phyloP scores from a whole-genome alignment of 108 stramenopile genomes.

The Nitzschia sp. region DNA sequence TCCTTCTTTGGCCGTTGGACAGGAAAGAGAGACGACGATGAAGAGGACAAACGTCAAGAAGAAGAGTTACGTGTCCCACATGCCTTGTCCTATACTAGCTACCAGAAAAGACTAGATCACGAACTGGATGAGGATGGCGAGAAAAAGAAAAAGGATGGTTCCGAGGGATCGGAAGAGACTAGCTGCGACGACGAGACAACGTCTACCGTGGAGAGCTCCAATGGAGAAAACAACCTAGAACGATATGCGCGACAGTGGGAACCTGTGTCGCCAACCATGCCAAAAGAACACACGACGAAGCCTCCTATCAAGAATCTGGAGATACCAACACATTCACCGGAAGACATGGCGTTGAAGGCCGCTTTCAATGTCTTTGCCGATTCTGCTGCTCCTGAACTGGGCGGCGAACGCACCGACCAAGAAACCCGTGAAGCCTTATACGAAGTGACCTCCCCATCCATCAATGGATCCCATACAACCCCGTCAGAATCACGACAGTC shows the following conservation, averaged over 20 bases:
- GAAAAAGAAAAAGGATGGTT: background rate
- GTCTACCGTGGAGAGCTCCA: background rate
- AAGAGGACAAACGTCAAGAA: constrained; percentile 17
- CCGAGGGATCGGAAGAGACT: background rate
- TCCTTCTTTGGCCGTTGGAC: constrained; percentile 9
- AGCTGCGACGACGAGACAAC: background rate
- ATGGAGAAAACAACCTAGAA: background rate
- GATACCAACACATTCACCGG: constrained; percentile 5
- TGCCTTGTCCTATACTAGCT: constrained; percentile 17
- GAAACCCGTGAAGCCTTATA: constrained; percentile 5
- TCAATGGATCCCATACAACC: background rate
- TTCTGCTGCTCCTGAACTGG: background rate
- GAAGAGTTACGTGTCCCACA: constrained; percentile 9
- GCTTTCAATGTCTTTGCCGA: constrained; percentile 23
- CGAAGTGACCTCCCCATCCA: background rate
- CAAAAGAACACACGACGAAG: background rate
- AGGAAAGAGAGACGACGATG: background rate
- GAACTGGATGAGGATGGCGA: background rate
- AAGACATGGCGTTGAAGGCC: constrained; percentile 26
- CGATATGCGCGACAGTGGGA: background rate
- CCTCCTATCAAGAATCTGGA: constrained; percentile 17
- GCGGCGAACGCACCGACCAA: background rate
- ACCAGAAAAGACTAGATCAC: constrained; percentile 9
- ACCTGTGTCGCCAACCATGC: background rate
- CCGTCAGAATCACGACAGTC: background rate